A percentile compares a stretch with the other conserved stretches of the same genome.
Conservation (phyloP, 257 asterid species). For the Solanum bulbocastanum region DNA sequence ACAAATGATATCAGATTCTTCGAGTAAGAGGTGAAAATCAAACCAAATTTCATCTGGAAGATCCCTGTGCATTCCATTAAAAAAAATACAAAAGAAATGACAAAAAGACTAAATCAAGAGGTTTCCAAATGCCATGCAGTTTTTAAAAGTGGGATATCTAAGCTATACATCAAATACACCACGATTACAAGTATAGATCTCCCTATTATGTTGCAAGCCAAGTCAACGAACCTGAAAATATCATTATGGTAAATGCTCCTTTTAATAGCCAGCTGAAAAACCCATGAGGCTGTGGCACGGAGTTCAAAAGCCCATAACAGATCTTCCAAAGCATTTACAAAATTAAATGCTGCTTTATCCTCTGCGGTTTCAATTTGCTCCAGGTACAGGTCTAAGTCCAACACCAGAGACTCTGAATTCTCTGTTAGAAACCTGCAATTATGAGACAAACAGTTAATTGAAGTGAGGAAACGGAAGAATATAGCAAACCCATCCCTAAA, state of each 20-base stretch:
- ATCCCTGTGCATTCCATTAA: neutral
- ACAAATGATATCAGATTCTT: neutral
- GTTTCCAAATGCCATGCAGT: neutral
- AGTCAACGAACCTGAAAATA: slow-evolving; percentile 55
- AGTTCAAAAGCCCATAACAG: slow-evolving; percentile 88
- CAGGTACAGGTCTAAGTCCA: slow-evolving; percentile 65
- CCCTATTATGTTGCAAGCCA: neutral
- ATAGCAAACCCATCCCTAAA: neutral
- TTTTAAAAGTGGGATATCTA: neutral
- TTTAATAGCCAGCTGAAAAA: slow-evolving; percentile 86
- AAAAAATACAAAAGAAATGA: neutral
- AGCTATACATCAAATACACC: neutral
- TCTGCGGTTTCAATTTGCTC: slow-evolving; percentile 50
- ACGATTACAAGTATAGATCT: neutral
- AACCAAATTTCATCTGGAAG: neutral
- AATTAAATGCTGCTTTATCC: slow-evolving; percentile 78
- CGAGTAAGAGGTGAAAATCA: neutral
- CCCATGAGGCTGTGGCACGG: slow-evolving; percentile 87
- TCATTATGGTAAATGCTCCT: slow-evolving; percentile 57
- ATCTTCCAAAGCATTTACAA: slow-evolving; percentile 91
- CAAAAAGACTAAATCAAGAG: neutral
- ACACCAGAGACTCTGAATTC: slow-evolving; percentile 49
- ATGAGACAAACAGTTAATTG: slow-evolving; percentile 1
- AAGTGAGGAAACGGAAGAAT: slow-evolving; percentile 3
- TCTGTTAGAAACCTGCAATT: slow-evolving; percentile 62